Evolutionary conservation across 768 basidiomycete species (phyloP).

Genomic region (Termitomyces sp.): DNA sequence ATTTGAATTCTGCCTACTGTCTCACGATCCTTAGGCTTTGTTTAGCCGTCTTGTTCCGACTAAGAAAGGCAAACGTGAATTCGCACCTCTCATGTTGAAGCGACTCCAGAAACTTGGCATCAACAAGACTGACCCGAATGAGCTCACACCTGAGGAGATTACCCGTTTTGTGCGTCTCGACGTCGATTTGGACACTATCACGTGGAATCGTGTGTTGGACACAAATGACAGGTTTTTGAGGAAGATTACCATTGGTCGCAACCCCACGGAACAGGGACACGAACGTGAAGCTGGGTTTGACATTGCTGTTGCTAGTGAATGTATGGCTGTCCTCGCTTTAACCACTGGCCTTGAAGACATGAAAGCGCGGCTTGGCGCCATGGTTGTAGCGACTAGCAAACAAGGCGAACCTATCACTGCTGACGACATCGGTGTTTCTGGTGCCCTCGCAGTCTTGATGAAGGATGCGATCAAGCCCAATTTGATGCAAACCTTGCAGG

Average conservation of each 20-base stretch:
- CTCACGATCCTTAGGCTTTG: constrained; percentile 45
- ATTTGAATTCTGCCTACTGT: neutral
- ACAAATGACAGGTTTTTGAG: constrained; percentile 97
- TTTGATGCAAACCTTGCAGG: constrained; percentile 95
- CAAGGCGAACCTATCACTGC: constrained; percentile 89
- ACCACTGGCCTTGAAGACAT: constrained; percentile 87
- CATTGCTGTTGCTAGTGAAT: constrained; percentile 95
- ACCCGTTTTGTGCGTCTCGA: constrained; percentile 88
- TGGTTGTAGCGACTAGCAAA: constrained; percentile 96
- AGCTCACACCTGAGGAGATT: constrained; percentile 90
- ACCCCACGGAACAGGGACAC: constrained; percentile 83
- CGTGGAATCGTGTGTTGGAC: constrained; percentile 97
- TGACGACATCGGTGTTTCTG: constrained; percentile 93
- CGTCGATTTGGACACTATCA: constrained; percentile 85
- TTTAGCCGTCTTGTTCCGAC: constrained; percentile 88
- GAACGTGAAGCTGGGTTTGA: constrained; percentile 91
- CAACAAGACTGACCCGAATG: constrained; percentile 87
- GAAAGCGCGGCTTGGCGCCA: constrained; percentile 86
- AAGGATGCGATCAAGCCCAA: constrained; percentile 99
- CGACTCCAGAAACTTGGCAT: constrained; percentile 94
- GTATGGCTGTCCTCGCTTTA: constrained; percentile 96
- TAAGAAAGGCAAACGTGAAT: constrained; percentile 92
- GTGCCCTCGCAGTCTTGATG: constrained; percentile 94
- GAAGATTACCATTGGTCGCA: constrained; percentile 89
- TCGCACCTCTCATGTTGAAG: constrained; percentile 94